Conservation (phyloP, 1,284 basidiomycete genomes). For the Moesziomyces parantarcticus region DNA sequence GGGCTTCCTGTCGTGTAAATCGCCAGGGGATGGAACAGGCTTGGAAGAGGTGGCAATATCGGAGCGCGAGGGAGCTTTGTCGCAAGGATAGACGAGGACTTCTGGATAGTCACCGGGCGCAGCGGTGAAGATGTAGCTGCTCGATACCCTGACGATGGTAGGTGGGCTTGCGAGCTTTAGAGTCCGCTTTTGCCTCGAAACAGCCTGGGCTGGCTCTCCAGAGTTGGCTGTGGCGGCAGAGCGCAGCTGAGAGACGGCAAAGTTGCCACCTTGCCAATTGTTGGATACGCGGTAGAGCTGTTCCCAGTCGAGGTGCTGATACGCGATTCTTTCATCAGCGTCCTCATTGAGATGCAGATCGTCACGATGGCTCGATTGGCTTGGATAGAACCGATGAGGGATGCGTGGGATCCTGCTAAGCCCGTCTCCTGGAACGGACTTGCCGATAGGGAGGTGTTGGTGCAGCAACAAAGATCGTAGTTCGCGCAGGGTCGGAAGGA, state of each 20-base stretch:
- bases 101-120: not conserved
- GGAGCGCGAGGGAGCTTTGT: not conserved
- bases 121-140: conserved; percentile 33
- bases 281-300: conserved; percentile 38
- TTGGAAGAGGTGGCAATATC: not conserved
- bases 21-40: conserved; percentile 4
- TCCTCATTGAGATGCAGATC: too few species aligned
- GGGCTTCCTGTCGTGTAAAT: conserved; percentile 12
- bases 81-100: conserved; percentile 22
- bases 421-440: conserved; percentile 20
- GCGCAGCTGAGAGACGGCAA: conserved; percentile 31
- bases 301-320: conserved; percentile 44
- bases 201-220: too few species aligned
- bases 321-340: not conserved
- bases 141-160: conserved; percentile 35
- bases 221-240: too few species aligned
- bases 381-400: conserved; percentile 20
- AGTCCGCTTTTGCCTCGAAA: too few species aligned
- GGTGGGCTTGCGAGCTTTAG: not conserved
- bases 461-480: conserved; percentile 37
- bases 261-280: conserved; percentile 49
- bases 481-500: conserved; percentile 33
- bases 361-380: too few species aligned
- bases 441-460: conserved; percentile 22
- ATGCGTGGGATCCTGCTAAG: conserved; percentile 14